Conservation (phyloP, 805 yeast genomes). For the Metschnikowia cerradonensis region DNA sequence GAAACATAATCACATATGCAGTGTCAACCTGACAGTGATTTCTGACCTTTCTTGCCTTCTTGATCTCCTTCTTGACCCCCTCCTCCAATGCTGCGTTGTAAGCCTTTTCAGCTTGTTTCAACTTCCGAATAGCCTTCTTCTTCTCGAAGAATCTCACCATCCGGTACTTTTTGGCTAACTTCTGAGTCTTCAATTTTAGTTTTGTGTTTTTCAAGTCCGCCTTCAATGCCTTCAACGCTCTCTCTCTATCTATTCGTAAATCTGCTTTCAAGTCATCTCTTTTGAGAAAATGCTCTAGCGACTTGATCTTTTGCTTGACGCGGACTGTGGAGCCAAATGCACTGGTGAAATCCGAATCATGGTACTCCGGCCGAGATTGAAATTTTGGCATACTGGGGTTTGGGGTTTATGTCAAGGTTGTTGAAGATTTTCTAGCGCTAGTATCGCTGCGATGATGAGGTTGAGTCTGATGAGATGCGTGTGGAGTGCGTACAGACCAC, state of each 20-base stretch:
- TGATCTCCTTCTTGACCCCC: slow-evolving; percentile 35
- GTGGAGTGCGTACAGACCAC: slow-evolving; percentile 3
- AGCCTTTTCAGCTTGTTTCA: slow-evolving; percentile 48
- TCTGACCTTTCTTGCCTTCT: slow-evolving; percentile 47
- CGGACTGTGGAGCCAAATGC: slow-evolving; percentile 18
- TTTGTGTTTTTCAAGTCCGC: slow-evolving; percentile 53
- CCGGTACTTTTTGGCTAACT: slow-evolving; percentile 71
- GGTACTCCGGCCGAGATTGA: slow-evolving; percentile 8
- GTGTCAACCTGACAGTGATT: slow-evolving; percentile 61
- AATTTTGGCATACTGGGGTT: slow-evolving; percentile 9
- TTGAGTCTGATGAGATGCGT: slow-evolving; percentile 1
- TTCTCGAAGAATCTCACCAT: slow-evolving; percentile 90
- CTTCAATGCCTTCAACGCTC: slow-evolving; percentile 64
- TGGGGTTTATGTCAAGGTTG: background rate
- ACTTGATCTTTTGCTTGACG: slow-evolving; percentile 82
- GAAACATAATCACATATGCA: slow-evolving; percentile 73
- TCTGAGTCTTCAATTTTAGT: slow-evolving; percentile 42
- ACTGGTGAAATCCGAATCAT: slow-evolving; percentile 15
- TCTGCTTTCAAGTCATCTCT: slow-evolving; percentile 61
- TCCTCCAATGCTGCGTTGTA: slow-evolving; percentile 32
- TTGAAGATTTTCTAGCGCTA: background rate
- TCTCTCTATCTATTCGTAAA: slow-evolving; percentile 64
- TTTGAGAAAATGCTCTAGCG: slow-evolving; percentile 66
- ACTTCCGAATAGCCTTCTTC: slow-evolving; percentile 74
- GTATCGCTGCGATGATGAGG: slow-evolving; percentile 3